Conservation (phyloP, 139 green algal species). For the Asterochloris erici region DNA sequence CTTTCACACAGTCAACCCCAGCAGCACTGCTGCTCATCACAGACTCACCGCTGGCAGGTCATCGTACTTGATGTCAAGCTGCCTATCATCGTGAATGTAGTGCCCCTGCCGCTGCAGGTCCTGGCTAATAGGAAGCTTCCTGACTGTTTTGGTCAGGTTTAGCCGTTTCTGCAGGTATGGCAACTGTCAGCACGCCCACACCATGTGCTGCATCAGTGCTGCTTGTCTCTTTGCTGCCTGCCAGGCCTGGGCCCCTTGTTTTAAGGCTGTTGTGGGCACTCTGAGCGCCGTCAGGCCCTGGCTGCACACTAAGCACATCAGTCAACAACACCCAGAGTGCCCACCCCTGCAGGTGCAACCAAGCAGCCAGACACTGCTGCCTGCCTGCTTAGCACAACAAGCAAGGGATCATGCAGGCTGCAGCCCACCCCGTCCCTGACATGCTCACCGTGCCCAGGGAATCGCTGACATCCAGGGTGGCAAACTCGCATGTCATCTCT, state of each 20-base stretch:
- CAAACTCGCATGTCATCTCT: constrained; percentile 94
- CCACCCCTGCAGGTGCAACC: too few species aligned
- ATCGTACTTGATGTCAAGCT: constrained; percentile 72
- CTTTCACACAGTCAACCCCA: too few species aligned
- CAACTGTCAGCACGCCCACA: neutral
- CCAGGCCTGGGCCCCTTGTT: neutral
- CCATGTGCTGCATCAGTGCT: too few species aligned
- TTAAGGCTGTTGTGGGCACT: too few species aligned
- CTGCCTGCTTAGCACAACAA: neutral
- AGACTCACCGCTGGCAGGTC: constrained; percentile 6
- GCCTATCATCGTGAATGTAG: constrained; percentile 47
- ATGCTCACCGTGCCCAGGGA: constrained; percentile 79
- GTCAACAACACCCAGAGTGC: too few species aligned
- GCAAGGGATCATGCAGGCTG: neutral
- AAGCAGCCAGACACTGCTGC: too few species aligned
- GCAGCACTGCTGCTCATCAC: too few species aligned
- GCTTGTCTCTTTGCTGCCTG: neutral
- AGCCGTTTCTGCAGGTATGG: constrained; percentile 66
- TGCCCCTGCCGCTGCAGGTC: constrained; percentile 46
- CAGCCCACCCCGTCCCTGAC: neutral
- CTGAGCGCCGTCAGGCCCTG: too few species aligned
- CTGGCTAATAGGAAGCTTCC: constrained; percentile 79
- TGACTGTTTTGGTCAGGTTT: constrained; percentile 95
- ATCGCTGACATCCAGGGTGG: constrained; percentile 93
- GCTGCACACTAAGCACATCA: too few species aligned